phyloP scores from a whole-genome alignment of 768 basidiomycete species.

The Solioccasus polychromus region DNA sequence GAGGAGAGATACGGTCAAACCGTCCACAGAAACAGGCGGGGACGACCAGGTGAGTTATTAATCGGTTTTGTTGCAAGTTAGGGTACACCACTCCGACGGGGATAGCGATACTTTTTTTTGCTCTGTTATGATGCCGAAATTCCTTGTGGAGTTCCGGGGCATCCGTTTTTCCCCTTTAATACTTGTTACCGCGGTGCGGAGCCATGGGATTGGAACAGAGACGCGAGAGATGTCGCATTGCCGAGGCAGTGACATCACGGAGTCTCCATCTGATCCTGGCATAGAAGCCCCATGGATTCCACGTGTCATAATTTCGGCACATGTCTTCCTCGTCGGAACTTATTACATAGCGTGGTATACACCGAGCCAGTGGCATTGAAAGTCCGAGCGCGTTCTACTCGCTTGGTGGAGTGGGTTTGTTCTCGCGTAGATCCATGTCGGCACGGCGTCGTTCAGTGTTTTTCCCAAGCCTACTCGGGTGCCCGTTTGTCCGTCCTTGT shows the following conservation, averaged over 20 bases:
- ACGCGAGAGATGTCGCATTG: not conserved
- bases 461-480: too few species aligned
- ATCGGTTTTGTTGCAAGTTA: too few species aligned
- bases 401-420: not conserved
- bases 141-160: not conserved
- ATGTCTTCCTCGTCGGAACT: too few species aligned
- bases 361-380: too few species aligned
- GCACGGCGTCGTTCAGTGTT: too few species aligned
- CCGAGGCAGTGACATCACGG: not conserved
- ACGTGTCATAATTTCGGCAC: not conserved
- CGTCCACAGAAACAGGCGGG: not conserved
- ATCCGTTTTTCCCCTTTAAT: not conserved
- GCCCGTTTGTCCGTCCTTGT: too few species aligned
- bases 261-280: not conserved
- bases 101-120: too few species aligned
- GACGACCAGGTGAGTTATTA: conserved; percentile 14
- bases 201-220: not conserved
- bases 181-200: too few species aligned
- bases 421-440: not conserved
- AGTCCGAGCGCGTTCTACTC: not conserved
- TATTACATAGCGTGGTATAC: too few species aligned
- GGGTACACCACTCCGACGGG: too few species aligned
- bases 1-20: conserved; percentile 20
- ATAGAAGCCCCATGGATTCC: not conserved
- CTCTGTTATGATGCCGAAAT: too few species aligned